These are phyloP conservation scores for Ballota nigra DNA, from an alignment of 257 asterid species.

Conservation along the genomic window DNA sequence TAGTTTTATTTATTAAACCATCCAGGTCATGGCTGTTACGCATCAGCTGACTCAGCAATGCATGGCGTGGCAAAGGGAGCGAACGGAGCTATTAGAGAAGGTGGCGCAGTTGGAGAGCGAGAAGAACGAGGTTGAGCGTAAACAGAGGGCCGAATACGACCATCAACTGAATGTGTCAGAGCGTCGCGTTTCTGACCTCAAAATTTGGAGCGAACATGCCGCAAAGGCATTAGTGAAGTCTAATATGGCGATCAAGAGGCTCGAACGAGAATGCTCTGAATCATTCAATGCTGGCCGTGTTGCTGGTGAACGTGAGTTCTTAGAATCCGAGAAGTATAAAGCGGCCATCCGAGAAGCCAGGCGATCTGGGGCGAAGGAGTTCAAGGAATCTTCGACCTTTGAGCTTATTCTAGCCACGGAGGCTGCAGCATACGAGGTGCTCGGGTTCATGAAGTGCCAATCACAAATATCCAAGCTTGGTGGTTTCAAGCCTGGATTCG, in stretches of 20 bases:
- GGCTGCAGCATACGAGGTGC: constrained; percentile 10
- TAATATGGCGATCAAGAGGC: constrained; percentile 8
- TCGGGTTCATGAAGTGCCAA: constrained; percentile 18
- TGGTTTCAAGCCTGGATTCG: constrained; percentile 16
- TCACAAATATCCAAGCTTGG: constrained; percentile 12
- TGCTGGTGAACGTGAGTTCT: not conserved
- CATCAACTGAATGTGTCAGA: too few species aligned
- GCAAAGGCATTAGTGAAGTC: not conserved
- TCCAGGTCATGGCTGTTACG: not conserved
- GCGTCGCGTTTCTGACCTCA: not conserved
- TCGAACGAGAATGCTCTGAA: not conserved
- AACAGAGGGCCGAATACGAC: not conserved
- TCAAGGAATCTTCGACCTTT: not conserved
- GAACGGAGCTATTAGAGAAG: not conserved
- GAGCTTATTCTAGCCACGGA: not conserved
- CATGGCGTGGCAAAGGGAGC: not conserved
- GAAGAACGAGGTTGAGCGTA: not conserved
- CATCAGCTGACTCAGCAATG: constrained; percentile 12
- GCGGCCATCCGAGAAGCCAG: not conserved
- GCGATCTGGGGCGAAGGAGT: not conserved
- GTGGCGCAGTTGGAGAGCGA: not conserved
- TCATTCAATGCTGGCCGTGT: constrained; percentile 18
- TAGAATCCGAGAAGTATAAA: not conserved
- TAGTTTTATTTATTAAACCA: not conserved
- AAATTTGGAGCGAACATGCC: not conserved